Evolutionary conservation across 129 eudicot species (phyloP).

Genomic region (carrot (Daucus carota)): DH1_v3.0 NC_030389.2:35134001-35134500

Average conservation of each 20-base stretch:
- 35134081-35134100: constrained; percentile 80
- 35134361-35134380: not conserved
- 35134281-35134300: not conserved
- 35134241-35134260: not conserved
- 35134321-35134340: not conserved
- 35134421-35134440: not conserved
- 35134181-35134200: constrained; percentile 71
- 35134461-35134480: not conserved
- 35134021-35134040: not conserved
- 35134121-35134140: constrained; percentile 73
- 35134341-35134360: not conserved
- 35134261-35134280: not conserved
- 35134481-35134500: not conserved
- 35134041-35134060: constrained; percentile 17
- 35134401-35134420: not conserved
- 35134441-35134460: not conserved
- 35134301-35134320: not conserved
- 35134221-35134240: not conserved
- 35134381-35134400: not conserved
- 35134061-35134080: constrained; percentile 90
- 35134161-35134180: constrained; percentile 79
- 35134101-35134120: constrained; percentile 62
- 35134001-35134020: not conserved
- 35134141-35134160: constrained; percentile 75
- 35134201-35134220: not conserved